A percentile compares a stretch with the other conserved stretches of the same genome.
Evolutionary conservation across 331 rosid genomes (phyloP).

Genomic region (Malus hybrid): DNA sequence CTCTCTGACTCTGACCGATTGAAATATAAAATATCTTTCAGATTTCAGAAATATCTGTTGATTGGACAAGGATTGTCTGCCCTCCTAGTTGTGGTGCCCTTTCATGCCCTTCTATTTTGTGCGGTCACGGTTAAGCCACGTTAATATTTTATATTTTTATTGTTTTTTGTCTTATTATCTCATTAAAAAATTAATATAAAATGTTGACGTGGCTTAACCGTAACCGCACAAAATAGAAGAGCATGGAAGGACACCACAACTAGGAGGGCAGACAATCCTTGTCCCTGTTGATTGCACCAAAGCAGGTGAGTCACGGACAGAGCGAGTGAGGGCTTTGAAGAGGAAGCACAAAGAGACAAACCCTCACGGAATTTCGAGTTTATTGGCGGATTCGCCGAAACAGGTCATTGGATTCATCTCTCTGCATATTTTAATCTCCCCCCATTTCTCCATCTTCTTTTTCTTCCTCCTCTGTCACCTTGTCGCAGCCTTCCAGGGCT

Average conservation of each 20-base stretch:
- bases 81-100: too few relatives aligned
- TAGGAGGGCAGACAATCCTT: too few relatives aligned
- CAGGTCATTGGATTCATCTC: background rate
- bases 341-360: background rate
- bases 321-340: background rate
- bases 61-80: too few relatives aligned
- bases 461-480: background rate
- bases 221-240: too few relatives aligned
- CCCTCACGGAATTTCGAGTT: background rate
- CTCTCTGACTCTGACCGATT: background rate
- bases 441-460: background rate
- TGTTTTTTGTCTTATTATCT: too few relatives aligned
- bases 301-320: background rate
- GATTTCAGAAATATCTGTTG: background rate
- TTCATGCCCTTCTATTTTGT: too few relatives aligned
- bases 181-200: too few relatives aligned
- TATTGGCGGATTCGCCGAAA: constrained; percentile 4
- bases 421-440: background rate
- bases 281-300: background rate
- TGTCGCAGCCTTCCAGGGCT: background rate
- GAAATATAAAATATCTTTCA: background rate
- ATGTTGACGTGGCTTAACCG: too few relatives aligned
- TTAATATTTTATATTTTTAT: too few relatives aligned
- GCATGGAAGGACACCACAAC: too few relatives aligned
- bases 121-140: too few relatives aligned